These are phyloP conservation scores for Rhamnella rubrinervis DNA, from an alignment of 331 rosid species.

Conservation along the genomic window DNA sequence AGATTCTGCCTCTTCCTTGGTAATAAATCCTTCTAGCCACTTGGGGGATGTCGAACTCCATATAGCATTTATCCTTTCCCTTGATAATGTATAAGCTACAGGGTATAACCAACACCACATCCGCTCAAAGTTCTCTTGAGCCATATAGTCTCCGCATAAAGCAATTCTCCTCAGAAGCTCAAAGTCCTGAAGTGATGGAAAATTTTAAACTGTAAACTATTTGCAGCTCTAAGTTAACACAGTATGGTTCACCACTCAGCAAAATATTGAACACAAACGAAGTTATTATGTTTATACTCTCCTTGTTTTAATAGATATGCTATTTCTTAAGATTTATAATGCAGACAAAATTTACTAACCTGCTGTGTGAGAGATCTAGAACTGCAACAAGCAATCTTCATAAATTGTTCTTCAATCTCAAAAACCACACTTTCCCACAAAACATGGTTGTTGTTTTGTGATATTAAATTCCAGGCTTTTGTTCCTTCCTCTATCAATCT, in stretches of 20 bases:
- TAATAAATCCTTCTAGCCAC: slow-evolving; percentile 97
- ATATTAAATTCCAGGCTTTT: slow-evolving; percentile 69
- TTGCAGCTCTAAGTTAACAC: slow-evolving; percentile 8
- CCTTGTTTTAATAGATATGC: too few species aligned
- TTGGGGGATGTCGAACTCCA: slow-evolving; percentile 85
- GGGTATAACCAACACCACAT: slow-evolving; percentile 99
- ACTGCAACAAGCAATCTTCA: slow-evolving; percentile 69
- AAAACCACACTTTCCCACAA: slow-evolving; percentile 67
- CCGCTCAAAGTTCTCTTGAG: slow-evolving; percentile 78
- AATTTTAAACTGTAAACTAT: slow-evolving; percentile 14
- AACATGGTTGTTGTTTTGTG: slow-evolving; percentile 61
- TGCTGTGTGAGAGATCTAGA: slow-evolving; percentile 78
- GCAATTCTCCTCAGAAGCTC: slow-evolving; percentile 77
- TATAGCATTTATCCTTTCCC: slow-evolving; percentile 61
- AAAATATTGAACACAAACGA: too few species aligned
- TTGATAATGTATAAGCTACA: slow-evolving; percentile 73
- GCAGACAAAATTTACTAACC: slow-evolving; percentile 31
- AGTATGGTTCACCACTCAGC: background rate
- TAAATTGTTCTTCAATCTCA: slow-evolving; percentile 75
- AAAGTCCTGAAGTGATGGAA: slow-evolving; percentile 53
- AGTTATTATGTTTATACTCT: too few species aligned
- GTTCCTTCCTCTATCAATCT: slow-evolving; percentile 75
- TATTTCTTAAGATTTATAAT: background rate
- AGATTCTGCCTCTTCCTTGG: slow-evolving; percentile 89
- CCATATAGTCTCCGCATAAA: slow-evolving; percentile 69